Base-by-base conservation (phyloP, 176 grass and related monocot genomes). In the Cenchrus purpureus region DNA sequence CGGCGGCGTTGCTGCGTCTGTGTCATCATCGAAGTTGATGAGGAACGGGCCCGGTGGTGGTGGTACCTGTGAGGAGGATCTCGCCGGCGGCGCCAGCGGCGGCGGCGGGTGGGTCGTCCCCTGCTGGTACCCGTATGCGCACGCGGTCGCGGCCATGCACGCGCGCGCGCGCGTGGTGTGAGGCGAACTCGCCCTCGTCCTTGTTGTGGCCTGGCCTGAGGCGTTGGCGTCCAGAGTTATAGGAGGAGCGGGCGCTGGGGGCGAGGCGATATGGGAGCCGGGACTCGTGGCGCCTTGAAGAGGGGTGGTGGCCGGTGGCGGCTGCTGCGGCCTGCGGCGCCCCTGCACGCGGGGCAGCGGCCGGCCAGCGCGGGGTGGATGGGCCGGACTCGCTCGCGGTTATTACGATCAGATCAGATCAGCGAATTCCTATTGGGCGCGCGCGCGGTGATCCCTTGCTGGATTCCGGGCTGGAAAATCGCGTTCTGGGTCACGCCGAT, bases 71-170 rank as follows among this genome's bases (percentile, higher is more conserved):
- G 59, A 62, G 4, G 58, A 49, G 13, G 82, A 44, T 7, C 62
- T 50, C 16, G 63, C 43, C 15, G 58, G n/a, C 37, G 80, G 7
- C 19, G 25, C 8, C 10, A 40, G 67, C 53, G 31, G 45, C 43
- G 37, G 55, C 44, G 12, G 65, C 29, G 60, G 14, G 17, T 25
- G 37, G 31, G 20, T 45, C n/a, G 34, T 54, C 51, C 12, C 8
- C 49, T 49, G 46, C 59, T 76, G 53, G 22, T 85, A 58, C 14
- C 19, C 61, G 70, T 81, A 81, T 43, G 63, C 63, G 77, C 80
- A 80, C 4, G 89, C 77, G 61, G 80, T 75, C 4, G 43, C 80
- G 43, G 80, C 89, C 89, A 90, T 90, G 79, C 66, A 82, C 12
- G 43, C 7, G 43, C 16, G 17, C 29, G 12, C 12, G 42, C 54